phyloP scores from a whole-genome alignment of 768 basidiomycete species.

The Leccinellum rugosiceps region DNA sequence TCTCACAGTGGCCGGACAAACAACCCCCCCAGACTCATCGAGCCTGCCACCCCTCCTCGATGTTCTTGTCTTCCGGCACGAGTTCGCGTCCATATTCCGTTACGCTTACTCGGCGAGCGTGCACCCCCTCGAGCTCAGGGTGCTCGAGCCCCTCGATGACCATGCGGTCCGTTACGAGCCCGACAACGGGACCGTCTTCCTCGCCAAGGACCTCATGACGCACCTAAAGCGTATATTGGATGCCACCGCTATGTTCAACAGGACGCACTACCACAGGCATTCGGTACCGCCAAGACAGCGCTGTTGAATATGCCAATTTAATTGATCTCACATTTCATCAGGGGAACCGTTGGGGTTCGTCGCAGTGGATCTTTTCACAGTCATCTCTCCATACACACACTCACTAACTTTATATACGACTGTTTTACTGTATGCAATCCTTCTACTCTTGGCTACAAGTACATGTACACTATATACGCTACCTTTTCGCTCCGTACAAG shows the following conservation, averaged over 20 bases:
- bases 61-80: conserved; percentile 39
- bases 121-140: conserved; percentile 36
- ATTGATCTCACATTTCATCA: neutral
- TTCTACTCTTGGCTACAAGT: neutral
- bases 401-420: neutral
- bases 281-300: conserved; percentile 4
- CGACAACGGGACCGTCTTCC: conserved; percentile 56
- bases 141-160: conserved; percentile 51
- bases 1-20: conserved; percentile 15
- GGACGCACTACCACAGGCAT: conserved; percentile 2
- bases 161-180: conserved; percentile 51
- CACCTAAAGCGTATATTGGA: conserved; percentile 30
- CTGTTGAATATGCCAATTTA: conserved; percentile 4
- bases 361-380: neutral
- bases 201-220: conserved; percentile 44
- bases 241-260: conserved; percentile 16
- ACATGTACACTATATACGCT: neutral
- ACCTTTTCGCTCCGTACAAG: neutral
- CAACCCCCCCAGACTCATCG: conserved; percentile 10
- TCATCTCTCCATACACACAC: neutral
- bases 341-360: neutral
- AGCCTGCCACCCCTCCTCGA: conserved; percentile 18
- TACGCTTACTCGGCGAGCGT: conserved; percentile 47
- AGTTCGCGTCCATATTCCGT: conserved; percentile 64
- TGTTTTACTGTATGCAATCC: neutral